These are phyloP conservation scores for Cymbidium sinense DNA, from an alignment of 106 monocot genomes.

Conservation along the genomic window DNA sequence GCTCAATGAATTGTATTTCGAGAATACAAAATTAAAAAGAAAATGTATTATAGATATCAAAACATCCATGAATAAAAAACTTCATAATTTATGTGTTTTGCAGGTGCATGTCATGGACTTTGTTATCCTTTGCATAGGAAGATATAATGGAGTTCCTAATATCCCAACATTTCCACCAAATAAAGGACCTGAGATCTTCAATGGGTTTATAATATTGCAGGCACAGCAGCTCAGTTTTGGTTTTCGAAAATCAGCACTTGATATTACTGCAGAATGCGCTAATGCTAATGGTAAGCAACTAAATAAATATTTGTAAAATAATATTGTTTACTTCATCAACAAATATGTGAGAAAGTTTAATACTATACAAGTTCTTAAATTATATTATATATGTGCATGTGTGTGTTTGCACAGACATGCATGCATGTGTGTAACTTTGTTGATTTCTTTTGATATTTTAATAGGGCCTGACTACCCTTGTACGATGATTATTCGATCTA, in stretches of 20 bases:
- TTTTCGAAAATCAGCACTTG: conserved; percentile 46
- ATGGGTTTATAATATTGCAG: background rate
- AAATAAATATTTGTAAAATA: background rate
- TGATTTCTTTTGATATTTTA: background rate
- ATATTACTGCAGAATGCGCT: conserved; percentile 47
- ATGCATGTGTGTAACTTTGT: too few species aligned
- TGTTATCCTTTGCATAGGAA: conserved; percentile 45
- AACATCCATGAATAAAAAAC: too few species aligned
- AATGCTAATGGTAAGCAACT: conserved; percentile 33
- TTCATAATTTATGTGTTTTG: too few species aligned
- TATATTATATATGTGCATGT: too few species aligned
- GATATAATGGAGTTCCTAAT: conserved; percentile 43
- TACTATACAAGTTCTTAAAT: too few species aligned
- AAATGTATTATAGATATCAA: too few species aligned
- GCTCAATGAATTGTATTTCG: too few species aligned
- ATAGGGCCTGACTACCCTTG: conserved; percentile 49
- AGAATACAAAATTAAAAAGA: too few species aligned
- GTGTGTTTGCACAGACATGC: too few species aligned
- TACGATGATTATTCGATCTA: conserved; percentile 39
- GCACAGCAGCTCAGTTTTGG: conserved; percentile 34
- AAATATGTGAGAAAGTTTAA: too few species aligned
- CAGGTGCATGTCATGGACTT: conserved; percentile 42
- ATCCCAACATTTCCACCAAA: conserved; percentile 41
- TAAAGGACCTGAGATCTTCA: conserved; percentile 47
- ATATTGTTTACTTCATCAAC: background rate